These are phyloP conservation scores for Colletotrichum sp. DNA, from an alignment of 2,329 filamentous ascomycete genomes.

Conservation along the genomic window DNA sequence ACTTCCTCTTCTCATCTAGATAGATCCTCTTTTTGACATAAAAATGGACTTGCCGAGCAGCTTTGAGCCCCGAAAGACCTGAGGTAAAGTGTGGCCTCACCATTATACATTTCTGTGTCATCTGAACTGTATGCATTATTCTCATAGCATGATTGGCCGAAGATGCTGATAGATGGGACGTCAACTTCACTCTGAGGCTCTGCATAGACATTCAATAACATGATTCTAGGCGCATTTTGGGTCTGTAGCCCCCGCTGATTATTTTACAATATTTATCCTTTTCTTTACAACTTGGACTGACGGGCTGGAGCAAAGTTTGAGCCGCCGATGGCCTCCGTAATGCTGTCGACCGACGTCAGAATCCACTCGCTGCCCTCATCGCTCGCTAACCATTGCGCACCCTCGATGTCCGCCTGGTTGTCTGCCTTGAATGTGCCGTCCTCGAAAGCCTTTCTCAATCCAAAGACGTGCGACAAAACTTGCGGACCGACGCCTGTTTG, in stretches of 20 bases:
- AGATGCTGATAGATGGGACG: neutral
- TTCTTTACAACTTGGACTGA: constrained; percentile 13
- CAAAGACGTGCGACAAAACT: constrained; percentile 82
- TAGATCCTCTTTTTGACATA: neutral
- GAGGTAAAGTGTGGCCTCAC: rapidly evolving
- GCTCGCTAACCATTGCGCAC: constrained; percentile 45
- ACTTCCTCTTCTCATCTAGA: neutral
- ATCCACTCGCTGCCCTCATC: constrained; percentile 55
- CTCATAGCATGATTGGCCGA: neutral
- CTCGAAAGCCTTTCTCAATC: constrained; percentile 75
- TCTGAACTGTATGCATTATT: neutral
- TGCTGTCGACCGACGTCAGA: constrained; percentile 46
- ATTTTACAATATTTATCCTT: neutral
- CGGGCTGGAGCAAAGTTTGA: constrained; percentile 16
- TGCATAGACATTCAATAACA: neutral
- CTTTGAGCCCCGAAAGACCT: neutral
- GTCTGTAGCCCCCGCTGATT: neutral
- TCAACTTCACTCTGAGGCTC: neutral
- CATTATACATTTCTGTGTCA: neutral
- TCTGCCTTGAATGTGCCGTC: constrained; percentile 60
- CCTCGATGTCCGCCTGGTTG: constrained; percentile 31
- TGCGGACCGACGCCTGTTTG: constrained; percentile 86
- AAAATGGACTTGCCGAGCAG: neutral
- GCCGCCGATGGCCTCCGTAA: constrained; percentile 50
- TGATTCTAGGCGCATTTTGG: neutral